Percentiles rank a stretch among this genome's conserved stretches.
These are phyloP conservation scores for Penicillium antarcticum DNA, from an alignment of 495 filamentous ascomycete species.

Conservation along the genomic window DNA sequence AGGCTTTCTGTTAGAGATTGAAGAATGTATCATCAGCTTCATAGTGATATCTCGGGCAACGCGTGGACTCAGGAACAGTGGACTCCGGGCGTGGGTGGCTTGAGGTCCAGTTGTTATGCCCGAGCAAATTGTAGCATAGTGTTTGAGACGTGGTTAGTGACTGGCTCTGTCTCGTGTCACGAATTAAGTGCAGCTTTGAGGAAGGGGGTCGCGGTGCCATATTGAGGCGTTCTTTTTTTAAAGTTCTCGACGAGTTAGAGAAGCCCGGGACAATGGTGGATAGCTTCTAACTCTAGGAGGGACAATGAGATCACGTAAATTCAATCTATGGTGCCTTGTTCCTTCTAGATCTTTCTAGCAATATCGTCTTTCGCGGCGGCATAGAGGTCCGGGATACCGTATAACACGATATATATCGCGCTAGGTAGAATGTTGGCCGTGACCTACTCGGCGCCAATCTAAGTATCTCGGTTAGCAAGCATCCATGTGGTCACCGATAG, in stretches of 20 bases:
- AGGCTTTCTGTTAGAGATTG: too few relatives aligned
- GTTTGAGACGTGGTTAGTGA: slow-evolving; percentile 3
- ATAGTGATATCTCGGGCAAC: too few relatives aligned
- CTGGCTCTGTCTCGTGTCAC: slow-evolving; percentile 1
- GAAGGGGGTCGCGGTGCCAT: slow-evolving; percentile 2
- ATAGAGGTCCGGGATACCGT: slow-evolving; percentile 18
- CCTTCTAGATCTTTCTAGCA: slow-evolving; percentile 19
- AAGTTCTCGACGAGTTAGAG: too few relatives aligned
- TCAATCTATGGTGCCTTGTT: slow-evolving; percentile 1
- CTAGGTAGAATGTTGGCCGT: slow-evolving; percentile 7
- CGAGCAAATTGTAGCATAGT: too few relatives aligned
- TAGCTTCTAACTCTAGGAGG: too few relatives aligned
- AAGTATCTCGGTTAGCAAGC: slow-evolving; percentile 13
- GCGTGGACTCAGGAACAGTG: too few relatives aligned
- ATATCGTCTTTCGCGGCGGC: slow-evolving; percentile 18
- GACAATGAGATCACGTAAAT: too few relatives aligned
- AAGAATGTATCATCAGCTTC: too few relatives aligned
- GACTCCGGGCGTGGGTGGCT: too few relatives aligned
- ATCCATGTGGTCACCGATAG: slow-evolving; percentile 13
- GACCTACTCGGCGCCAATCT: slow-evolving; percentile 16
- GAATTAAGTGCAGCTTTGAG: neutral
- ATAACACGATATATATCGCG: slow-evolving; percentile 16
- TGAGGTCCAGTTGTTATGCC: too few relatives aligned
- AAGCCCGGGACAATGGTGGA: too few relatives aligned
- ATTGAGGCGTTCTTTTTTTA: too few relatives aligned